Percentiles rank a stretch among this genome's conserved stretches.
phyloP scores from a whole-genome alignment of 1,139 yeast genomes.

The Pichiaceae sp. region DNA sequence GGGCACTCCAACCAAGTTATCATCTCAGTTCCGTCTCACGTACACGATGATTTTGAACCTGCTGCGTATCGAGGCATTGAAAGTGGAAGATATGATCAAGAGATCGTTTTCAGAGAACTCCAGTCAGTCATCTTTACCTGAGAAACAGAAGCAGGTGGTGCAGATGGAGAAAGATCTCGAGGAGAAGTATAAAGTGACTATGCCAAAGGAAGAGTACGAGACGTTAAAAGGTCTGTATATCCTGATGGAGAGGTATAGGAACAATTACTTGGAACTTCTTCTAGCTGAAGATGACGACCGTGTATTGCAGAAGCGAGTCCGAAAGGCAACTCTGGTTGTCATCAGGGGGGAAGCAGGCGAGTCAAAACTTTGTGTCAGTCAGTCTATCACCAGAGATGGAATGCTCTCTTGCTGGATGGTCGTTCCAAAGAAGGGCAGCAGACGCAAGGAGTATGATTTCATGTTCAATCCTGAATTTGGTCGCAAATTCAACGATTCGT shows the following conservation, averaged over 20 bases:
- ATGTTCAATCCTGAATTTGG: slow-evolving; percentile 20
- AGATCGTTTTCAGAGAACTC: slow-evolving; percentile 91
- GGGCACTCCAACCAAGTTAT: slow-evolving; percentile 83
- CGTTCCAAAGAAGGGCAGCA: not conserved
- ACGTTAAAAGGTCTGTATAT: slow-evolving; percentile 39
- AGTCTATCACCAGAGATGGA: not conserved
- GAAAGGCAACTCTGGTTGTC: slow-evolving; percentile 31
- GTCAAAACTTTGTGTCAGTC: slow-evolving; percentile 25
- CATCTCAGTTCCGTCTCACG: slow-evolving; percentile 87
- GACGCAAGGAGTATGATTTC: slow-evolving; percentile 10
- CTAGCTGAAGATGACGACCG: not conserved
- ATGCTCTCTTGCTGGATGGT: not conserved
- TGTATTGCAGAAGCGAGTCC: slow-evolving; percentile 19
- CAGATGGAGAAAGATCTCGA: slow-evolving; percentile 41
- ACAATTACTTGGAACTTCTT: slow-evolving; percentile 4
- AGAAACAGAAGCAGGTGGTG: slow-evolving; percentile 63
- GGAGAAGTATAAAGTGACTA: slow-evolving; percentile 25
- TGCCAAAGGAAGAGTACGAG: slow-evolving; percentile 29
- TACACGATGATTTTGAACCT: slow-evolving; percentile 92
- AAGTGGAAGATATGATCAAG: slow-evolving; percentile 96
- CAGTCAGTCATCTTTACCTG: slow-evolving; percentile 79
- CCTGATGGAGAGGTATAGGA: slow-evolving; percentile 36
- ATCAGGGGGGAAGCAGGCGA: slow-evolving; percentile 39
- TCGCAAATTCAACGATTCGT: slow-evolving; percentile 8
- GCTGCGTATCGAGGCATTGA: slow-evolving; percentile 83